Base-by-base conservation (phyloP, 345 rosid genomes). In the Tarenaya hassleriana region DNA sequence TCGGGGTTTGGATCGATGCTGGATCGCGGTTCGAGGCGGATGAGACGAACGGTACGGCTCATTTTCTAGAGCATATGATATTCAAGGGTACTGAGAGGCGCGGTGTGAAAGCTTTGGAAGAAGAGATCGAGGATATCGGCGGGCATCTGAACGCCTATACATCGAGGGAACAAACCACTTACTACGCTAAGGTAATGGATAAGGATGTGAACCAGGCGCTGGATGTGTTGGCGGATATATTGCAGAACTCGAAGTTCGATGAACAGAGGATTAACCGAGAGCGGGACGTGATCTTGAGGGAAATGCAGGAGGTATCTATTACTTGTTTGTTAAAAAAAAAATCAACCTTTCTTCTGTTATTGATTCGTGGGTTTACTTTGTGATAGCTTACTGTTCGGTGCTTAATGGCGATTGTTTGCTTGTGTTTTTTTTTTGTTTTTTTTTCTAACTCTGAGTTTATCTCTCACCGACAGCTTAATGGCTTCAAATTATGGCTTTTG, bases 1-100 rank as follows among this genome's bases (percentile, higher is more conserved):
- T 94, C 10, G 99, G 99, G 13, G 95, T 88, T 11, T 94, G 97
- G 97, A 88, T 94, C 60, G 99, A 94, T 41, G 94, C 97, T 1
- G 99, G 99, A 55, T 88, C 99, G 9, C 55, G 99, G 29, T 94
- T 79, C 15, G 99, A 94, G 80, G 74, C 88, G 3, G 94, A 86
- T 0, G 81, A 77, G 61, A 83, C 87, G 5, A 94, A 88, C 12
- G 99, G 99, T 1, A 86, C 97, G 0, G 95, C 97, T 11, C 99
- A 88, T 56, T 94, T 94, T 47, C 59, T 94, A 65, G 99, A 94
- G 80, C 99, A 86, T 69, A 83, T 94, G 97, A 88, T 94, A 7
- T 94, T 94, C 42, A 88, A 94, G 72, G 97, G 99, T 18, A 88
- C 99, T 4, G 80, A 68, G 58, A 82, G 60, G 61, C 73, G 99